phyloP scores from a whole-genome alignment of 2,329 filamentous ascomycete genomes.

The Phoma herbarum region DNA sequence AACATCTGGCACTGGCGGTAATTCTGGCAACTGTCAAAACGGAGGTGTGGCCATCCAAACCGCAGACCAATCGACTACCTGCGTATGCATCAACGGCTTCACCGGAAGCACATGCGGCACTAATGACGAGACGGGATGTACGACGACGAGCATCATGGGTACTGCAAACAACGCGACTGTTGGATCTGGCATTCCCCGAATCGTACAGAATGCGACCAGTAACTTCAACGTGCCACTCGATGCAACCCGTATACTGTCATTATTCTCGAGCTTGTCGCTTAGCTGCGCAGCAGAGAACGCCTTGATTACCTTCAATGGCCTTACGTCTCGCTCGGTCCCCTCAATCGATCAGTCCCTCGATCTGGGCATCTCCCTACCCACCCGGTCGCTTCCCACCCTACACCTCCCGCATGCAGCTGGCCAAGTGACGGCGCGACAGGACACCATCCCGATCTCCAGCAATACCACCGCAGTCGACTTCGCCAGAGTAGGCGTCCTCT shows the following conservation, averaged over 20 bases:
- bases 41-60: slow-evolving; percentile 79
- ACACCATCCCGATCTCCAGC: slow-evolving; percentile 44
- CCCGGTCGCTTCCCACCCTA: slow-evolving; percentile 36
- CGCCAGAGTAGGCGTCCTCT: slow-evolving; percentile 56
- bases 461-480: slow-evolving; percentile 55
- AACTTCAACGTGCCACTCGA: slow-evolving; percentile 83
- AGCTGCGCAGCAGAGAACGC: slow-evolving; percentile 88
- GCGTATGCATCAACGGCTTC: slow-evolving; percentile 89
- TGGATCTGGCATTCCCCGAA: slow-evolving; percentile 77
- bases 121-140: slow-evolving; percentile 63
- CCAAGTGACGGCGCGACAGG: slow-evolving; percentile 28
- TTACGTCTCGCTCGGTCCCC: slow-evolving; percentile 42
- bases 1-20: slow-evolving; percentile 30
- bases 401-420: slow-evolving; percentile 34
- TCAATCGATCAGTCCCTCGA: slow-evolving; percentile 31
- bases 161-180: slow-evolving; percentile 71
- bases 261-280: slow-evolving; percentile 77
- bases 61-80: slow-evolving; percentile 73
- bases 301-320: slow-evolving; percentile 79
- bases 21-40: slow-evolving; percentile 72
- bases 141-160: slow-evolving; percentile 57
- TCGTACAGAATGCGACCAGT: slow-evolving; percentile 70
- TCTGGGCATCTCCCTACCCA: slow-evolving; percentile 30
- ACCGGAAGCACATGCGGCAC: slow-evolving; percentile 68
- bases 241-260: slow-evolving; percentile 72